Base-by-base conservation (phyloP, 768 basidiomycete species). In the Trametes sanguinea region DNA sequence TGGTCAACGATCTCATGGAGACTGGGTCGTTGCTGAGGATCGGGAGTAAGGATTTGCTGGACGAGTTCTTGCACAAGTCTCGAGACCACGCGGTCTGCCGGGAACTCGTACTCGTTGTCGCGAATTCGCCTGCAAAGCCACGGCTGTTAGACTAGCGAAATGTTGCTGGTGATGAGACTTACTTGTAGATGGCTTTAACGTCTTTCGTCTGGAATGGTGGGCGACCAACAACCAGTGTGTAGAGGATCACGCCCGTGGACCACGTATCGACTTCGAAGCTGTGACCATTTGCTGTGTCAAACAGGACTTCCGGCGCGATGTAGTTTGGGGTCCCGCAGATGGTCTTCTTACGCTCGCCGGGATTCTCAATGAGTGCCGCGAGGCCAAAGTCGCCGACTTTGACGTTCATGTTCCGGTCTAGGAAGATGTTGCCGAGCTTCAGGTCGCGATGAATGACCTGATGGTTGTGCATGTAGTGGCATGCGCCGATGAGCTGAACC, bases 251-350 rank as follows among this genome's bases (percentile, higher is more conserved):
- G 13, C 96, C 96, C 51, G 96, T 89, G 2, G 92, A 94, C 96
- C 96, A 99, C 8, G 94, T 91, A 72, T 99, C 96, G 32, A 98
- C 96, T 77, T 99, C 97, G 67, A 97, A 99, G 72, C 92, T 95
- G 75, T 99, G 96, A 1, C 96, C 95, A 65, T 94, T 95, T 16
- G 88, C 92, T 29, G 90, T 94, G 73, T 98, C 95, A 73, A 96
- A 97, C 66, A 99, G 78, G 27, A 98, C 95, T 72, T 98, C 96
- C 0, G 97, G 97, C 0, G 97, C 96, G 65, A 99, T 98, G 72
- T 99, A 98, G 72, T 99, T 98, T 2, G 96, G 97, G 0, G 96
- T 99, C 1, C 96, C 96, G 67, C 97, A 98, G 50, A 98, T 97
- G 0, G 96, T 99, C 85, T 98, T 98, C 83, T 98, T 97, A 71